A percentile compares a stretch with the other conserved stretches of the same genome.
phyloP scores from a whole-genome alignment of 2,329 filamentous ascomycete genomes.

The Boeremia lycopersici region DNA sequence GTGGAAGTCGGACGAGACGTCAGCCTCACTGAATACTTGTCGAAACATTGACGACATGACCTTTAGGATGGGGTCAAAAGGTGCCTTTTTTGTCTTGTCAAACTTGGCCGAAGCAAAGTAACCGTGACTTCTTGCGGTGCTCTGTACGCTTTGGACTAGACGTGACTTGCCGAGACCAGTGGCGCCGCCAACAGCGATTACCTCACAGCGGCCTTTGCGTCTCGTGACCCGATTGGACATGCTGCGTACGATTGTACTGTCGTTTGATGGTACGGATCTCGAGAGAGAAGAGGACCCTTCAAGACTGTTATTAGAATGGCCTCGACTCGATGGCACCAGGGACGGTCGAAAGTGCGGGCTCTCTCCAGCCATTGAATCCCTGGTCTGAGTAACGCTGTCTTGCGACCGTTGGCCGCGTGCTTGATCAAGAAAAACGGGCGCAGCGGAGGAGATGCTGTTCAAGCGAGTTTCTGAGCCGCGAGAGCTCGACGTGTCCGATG shows the following conservation, averaged over 20 bases:
- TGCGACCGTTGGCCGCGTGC: slow-evolving; percentile 37
- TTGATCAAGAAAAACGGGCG: slow-evolving; percentile 35
- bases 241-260: slow-evolving; percentile 29
- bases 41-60: slow-evolving; percentile 66
- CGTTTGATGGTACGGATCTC: slow-evolving; percentile 38
- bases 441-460: slow-evolving; percentile 40
- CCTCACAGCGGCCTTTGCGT: slow-evolving; percentile 62
- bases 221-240: slow-evolving; percentile 50
- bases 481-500: slow-evolving; percentile 59
- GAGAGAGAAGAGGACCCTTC: slow-evolving; percentile 34
- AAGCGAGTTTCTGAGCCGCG: slow-evolving; percentile 57
- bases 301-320: slow-evolving; percentile 39
- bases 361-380: slow-evolving; percentile 33
- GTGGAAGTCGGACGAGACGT: slow-evolving; percentile 67
- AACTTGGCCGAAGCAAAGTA: slow-evolving; percentile 67
- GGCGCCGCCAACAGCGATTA: slow-evolving; percentile 63
- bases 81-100: slow-evolving; percentile 63
- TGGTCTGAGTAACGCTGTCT: slow-evolving; percentile 34
- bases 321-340: slow-evolving; percentile 24
- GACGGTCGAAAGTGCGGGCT: slow-evolving; percentile 29
- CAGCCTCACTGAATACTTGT: slow-evolving; percentile 69
- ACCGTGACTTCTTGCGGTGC: slow-evolving; percentile 61
- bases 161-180: slow-evolving; percentile 67
- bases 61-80: slow-evolving; percentile 66
- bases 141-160: slow-evolving; percentile 63